A percentile compares a stretch with the other conserved stretches of the same genome.
Conservation (phyloP, 306 rosid species). For the Vigna radiata region DNA sequence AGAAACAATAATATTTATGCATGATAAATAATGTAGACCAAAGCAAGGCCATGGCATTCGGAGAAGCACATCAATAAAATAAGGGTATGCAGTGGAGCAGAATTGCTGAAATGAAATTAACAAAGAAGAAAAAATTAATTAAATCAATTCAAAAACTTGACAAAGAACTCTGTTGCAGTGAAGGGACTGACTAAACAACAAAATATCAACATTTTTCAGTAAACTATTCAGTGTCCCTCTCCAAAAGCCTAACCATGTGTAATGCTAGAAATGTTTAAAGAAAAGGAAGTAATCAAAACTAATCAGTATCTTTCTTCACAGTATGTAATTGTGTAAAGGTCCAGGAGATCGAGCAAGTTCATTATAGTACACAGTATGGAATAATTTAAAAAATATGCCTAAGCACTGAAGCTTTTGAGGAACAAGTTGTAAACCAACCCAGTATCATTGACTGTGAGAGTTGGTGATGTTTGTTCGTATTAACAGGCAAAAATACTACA, state of each 20-base stretch:
- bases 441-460: background rate
- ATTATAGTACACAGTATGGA: background rate
- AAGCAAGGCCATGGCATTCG: background rate
- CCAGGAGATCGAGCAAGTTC: background rate
- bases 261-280: background rate
- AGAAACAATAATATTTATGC: slow-evolving; percentile 3
- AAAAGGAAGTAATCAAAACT: background rate
- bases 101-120: background rate
- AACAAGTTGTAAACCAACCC: slow-evolving; percentile 32
- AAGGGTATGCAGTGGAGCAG: background rate
- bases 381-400: slow-evolving; percentile 1
- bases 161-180: background rate
- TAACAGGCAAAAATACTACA: background rate
- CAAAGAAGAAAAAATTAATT: background rate
- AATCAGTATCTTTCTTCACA: background rate
- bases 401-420: slow-evolving; percentile 8
- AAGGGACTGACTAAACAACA: background rate
- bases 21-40: background rate
- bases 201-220: background rate
- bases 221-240: background rate
- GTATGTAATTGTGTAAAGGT: background rate
- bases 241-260: background rate
- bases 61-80: background rate
- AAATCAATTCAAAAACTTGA: background rate
- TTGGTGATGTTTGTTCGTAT: background rate